A percentile compares a stretch with the other conserved stretches of the same genome.
phyloP scores from a whole-genome alignment of 2,329 filamentous ascomycete species.

The Penicillium olsonii region DNA sequence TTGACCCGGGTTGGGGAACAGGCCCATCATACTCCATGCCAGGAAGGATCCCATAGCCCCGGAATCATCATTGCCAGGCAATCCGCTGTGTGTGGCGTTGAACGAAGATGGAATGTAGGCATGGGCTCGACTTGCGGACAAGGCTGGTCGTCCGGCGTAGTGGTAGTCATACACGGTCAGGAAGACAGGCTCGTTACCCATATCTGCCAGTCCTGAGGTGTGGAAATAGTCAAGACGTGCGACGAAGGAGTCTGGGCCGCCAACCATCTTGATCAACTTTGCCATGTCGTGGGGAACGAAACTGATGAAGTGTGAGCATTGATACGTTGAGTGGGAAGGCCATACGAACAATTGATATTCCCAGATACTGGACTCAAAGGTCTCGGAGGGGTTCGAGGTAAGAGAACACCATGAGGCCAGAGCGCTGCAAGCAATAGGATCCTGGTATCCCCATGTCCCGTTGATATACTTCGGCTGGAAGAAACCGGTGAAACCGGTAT shows the following conservation, averaged over 20 bases:
- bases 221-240: constrained; percentile 65
- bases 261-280: constrained; percentile 58
- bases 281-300: constrained; percentile 56
- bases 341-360: constrained; percentile 48
- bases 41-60: constrained; percentile 69
- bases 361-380: constrained; percentile 36
- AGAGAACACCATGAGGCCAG: constrained; percentile 30
- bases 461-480: constrained; percentile 69
- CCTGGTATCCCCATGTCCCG: constrained; percentile 66
- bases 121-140: constrained; percentile 54
- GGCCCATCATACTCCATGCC: constrained; percentile 66
- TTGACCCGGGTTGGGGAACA: constrained; percentile 68
- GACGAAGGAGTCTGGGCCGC: constrained; percentile 60
- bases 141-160: constrained; percentile 63
- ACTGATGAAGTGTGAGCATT: constrained; percentile 46
- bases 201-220: constrained; percentile 62
- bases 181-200: constrained; percentile 65
- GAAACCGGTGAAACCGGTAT: constrained; percentile 68
- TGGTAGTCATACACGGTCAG: constrained; percentile 68
- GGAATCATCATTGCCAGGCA: constrained; percentile 69
- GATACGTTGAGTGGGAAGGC: constrained; percentile 49
- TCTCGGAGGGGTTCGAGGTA: constrained; percentile 31
- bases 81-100: constrained; percentile 55
- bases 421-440: constrained; percentile 48
- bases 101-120: constrained; percentile 66